Conservation (phyloP, 2,329 filamentous ascomycete genomes). For the Paramyrothecium sp. region DNA sequence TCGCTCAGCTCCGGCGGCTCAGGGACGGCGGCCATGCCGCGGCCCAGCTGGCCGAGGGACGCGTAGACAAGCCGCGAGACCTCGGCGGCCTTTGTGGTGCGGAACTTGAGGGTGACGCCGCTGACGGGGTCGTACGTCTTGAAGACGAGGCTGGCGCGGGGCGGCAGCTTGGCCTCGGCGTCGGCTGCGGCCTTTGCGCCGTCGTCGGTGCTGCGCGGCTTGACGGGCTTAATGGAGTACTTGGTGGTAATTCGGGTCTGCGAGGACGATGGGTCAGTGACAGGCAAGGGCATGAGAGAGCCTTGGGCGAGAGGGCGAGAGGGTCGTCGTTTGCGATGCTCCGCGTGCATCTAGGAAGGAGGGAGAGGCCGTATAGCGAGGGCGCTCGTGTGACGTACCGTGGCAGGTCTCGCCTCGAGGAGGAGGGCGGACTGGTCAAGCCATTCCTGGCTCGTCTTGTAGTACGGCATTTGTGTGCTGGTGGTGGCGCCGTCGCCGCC, state of each 20-base stretch:
- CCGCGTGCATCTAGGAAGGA: too few relatives aligned
- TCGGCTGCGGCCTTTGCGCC: slow-evolving; percentile 22
- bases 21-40: slow-evolving; percentile 60
- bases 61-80: slow-evolving; percentile 75
- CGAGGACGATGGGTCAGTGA: slow-evolving; percentile 3
- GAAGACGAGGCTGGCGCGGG: slow-evolving; percentile 71
- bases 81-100: slow-evolving; percentile 86
- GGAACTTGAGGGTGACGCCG: slow-evolving; percentile 85
- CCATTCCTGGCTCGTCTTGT: slow-evolving; percentile 85
- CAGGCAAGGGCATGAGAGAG: background rate
- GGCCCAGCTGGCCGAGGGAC: slow-evolving; percentile 73
- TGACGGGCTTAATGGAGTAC: slow-evolving; percentile 68
- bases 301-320: background rate
- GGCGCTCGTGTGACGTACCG: slow-evolving; percentile 54
- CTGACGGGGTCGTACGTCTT: slow-evolving; percentile 86
- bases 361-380: background rate
- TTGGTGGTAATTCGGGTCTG: slow-evolving; percentile 90
- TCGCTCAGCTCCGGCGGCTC: slow-evolving; percentile 39
- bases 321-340: slow-evolving; percentile 4
- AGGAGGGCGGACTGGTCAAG: slow-evolving; percentile 84
- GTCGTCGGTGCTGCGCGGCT: slow-evolving; percentile 16
- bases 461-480: slow-evolving; percentile 67
- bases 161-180: slow-evolving; percentile 38
- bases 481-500: background rate
- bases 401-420: slow-evolving; percentile 79